Conservation (phyloP, 192 early-diverging fungal species). For the Dispira parvispora region DNA sequence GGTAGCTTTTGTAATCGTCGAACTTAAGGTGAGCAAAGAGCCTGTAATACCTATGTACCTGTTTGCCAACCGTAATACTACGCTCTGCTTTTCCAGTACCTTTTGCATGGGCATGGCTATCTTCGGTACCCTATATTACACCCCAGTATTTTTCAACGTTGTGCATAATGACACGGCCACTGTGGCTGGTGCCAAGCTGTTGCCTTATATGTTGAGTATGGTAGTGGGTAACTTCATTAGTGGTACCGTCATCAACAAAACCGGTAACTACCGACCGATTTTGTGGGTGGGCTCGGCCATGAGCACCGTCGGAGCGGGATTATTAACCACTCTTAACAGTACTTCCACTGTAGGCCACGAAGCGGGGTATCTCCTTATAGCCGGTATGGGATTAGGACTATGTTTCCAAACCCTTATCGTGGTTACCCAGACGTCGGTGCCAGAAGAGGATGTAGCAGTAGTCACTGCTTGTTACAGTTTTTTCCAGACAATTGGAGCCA, state of each 20-base stretch:
- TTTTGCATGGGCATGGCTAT: conserved; percentile 25
- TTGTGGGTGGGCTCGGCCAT: conserved; percentile 20
- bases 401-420: conserved; percentile 11
- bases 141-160: conserved; percentile 26
- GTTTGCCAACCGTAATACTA: conserved; percentile 19
- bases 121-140: conserved; percentile 29
- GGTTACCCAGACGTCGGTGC: no score
- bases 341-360: conserved; percentile 14
- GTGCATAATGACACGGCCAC: conserved; percentile 16
- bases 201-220: conserved; percentile 22
- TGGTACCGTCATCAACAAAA: conserved; percentile 17
- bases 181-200: conserved; percentile 16
- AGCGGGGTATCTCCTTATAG: conserved; percentile 19
- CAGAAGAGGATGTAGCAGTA: no score
- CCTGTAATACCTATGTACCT: conserved; percentile 35
- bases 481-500: conserved; percentile 26
- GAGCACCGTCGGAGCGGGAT: conserved; percentile 23
- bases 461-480: conserved; percentile 25
- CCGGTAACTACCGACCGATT: conserved; percentile 21
- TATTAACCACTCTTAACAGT: conserved; percentile 21
- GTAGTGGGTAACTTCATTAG: conserved; percentile 15
- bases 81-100: conserved; percentile 16
- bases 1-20: conserved; percentile 25
- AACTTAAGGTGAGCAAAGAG: conserved; percentile 39
- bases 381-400: conserved; percentile 26